Conservation (phyloP, 805 yeast genomes). For the Ogataea nitratoaversa region DNA sequence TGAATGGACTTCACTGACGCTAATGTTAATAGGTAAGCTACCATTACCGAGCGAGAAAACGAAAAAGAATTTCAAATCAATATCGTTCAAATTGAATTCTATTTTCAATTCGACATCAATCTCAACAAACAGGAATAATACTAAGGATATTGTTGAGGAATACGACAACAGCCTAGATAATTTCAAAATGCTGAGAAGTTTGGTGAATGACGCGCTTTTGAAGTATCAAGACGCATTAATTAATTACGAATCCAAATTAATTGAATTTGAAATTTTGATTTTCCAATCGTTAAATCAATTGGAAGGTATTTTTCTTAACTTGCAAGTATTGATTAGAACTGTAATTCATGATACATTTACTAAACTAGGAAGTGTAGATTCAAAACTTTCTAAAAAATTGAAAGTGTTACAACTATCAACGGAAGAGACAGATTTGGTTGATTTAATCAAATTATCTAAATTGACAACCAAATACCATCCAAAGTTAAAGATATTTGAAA, state of each 20-base stretch:
- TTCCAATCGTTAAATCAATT: conserved; percentile 11
- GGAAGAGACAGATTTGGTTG: conserved; percentile 3
- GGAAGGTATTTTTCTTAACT: conserved; percentile 4
- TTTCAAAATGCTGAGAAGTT: conserved; percentile 7
- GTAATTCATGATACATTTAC: conserved; percentile 7
- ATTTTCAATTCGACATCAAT: not conserved
- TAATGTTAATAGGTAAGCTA: conserved; percentile 6
- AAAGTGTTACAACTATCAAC: conserved; percentile 1
- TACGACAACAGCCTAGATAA: conserved; percentile 3
- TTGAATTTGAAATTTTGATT: conserved; percentile 10
- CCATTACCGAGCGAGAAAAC: conserved; percentile 4
- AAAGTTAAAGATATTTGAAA: conserved; percentile 8
- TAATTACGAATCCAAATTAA: conserved; percentile 6
- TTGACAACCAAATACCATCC: conserved; percentile 6
- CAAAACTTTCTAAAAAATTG: not conserved
- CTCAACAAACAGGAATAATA: too few relatives aligned
- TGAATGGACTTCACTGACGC: conserved; percentile 14
- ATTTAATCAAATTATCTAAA: conserved; percentile 3
- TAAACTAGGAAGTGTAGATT: conserved; percentile 6
- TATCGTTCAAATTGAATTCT: not conserved
- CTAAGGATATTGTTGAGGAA: not conserved
- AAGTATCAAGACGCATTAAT: conserved; percentile 6
- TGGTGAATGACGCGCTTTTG: conserved; percentile 2
- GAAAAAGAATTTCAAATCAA: not conserved
- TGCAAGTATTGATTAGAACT: conserved; percentile 9